phyloP scores from a whole-genome alignment of 768 basidiomycete genomes.

The Tylopilus sp. region DNA sequence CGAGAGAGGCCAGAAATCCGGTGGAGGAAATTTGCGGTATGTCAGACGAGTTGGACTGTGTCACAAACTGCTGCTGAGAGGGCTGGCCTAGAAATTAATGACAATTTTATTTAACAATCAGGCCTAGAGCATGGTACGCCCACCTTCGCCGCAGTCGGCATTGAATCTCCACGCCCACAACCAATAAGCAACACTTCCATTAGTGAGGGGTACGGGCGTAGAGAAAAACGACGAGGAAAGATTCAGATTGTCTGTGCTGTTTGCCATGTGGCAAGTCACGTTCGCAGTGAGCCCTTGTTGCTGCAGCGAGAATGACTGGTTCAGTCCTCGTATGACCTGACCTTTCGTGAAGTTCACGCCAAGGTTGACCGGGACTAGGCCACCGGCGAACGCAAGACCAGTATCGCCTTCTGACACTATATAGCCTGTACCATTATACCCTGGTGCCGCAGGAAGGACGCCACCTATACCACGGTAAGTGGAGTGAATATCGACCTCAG shows the following conservation, averaged over 20 bases:
- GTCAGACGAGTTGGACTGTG: background rate
- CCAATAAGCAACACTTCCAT: constrained; percentile 5
- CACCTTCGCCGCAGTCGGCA: background rate
- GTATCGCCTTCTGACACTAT: background rate
- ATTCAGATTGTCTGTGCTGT: background rate
- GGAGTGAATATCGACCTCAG: background rate
- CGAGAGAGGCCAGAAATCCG: constrained; percentile 2
- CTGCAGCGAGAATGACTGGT: background rate
- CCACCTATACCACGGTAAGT: background rate
- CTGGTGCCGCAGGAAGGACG: constrained; percentile 3
- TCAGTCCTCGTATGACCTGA: background rate
- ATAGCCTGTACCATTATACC: background rate
- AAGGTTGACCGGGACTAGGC: constrained; percentile 2
- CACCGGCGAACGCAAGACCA: constrained; percentile 1
- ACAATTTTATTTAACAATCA: background rate
- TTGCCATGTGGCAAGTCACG: background rate
- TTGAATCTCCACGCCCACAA: constrained; percentile 6
- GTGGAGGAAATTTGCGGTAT: background rate
- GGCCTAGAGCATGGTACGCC: background rate
- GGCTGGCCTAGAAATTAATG: too few relatives aligned
- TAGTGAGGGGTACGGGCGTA: background rate
- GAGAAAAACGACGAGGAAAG: background rate
- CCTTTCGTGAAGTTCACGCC: background rate
- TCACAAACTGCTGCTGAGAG: constrained; percentile 4
- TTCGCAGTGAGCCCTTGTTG: constrained; percentile 22